A percentile compares a stretch with the other conserved stretches of the same genome.
Conservation (phyloP, 208 protist species). For the Acanthamoeba comandoni region DNA sequence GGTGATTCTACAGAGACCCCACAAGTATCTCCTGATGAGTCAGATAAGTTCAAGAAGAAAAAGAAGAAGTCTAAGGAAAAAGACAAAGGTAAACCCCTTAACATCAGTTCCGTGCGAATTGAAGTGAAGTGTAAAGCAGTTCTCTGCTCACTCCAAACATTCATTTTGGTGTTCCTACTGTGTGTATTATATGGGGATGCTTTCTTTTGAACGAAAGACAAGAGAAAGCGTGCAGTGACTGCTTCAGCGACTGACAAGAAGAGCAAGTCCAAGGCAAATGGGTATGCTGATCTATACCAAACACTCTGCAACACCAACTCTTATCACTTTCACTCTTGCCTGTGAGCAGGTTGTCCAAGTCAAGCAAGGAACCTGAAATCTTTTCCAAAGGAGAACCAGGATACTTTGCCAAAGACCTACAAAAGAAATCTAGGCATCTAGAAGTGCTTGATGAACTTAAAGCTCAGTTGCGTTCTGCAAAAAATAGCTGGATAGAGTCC, state of each 20-base stretch:
- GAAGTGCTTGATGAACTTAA: conserved; percentile 39
- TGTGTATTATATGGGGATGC: no score
- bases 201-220: no score
- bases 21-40: no score
- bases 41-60: no score
- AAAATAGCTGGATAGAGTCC: neutral
- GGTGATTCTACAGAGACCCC: no score
- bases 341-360: conserved; percentile 22
- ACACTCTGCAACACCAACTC: neutral
- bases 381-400: conserved; percentile 14
- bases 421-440: conserved; percentile 54
- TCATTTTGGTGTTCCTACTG: no score
- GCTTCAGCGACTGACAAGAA: conserved; percentile 4
- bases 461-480: neutral
- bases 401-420: conserved; percentile 49
- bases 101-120: no score
- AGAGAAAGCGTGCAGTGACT: no score
- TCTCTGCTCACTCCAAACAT: no score
- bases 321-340: neutral
- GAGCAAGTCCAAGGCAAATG: neutral
- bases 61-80: no score
- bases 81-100: no score
- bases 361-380: neutral
- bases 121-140: no score
- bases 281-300: neutral